These are phyloP conservation scores for Penicillium roqueforti DNA, from an alignment of 495 filamentous ascomycete genomes.

Conservation along the genomic window DNA sequence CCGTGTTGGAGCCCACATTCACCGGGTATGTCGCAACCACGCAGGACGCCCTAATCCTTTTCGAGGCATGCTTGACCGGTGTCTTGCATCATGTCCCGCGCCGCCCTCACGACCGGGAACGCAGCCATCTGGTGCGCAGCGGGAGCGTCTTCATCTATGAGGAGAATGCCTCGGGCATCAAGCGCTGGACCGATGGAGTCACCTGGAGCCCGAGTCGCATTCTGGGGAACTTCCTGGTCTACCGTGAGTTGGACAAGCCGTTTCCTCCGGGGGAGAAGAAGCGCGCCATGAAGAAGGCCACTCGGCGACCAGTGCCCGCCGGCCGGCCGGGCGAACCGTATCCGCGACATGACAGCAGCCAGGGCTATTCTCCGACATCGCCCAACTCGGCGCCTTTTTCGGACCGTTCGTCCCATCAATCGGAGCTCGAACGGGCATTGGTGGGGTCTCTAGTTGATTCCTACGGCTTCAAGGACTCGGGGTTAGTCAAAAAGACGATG, in stretches of 20 bases:
- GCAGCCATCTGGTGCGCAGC: constrained; percentile 66
- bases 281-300: constrained; percentile 69
- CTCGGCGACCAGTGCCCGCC: constrained; percentile 37
- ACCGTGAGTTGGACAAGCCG: constrained; percentile 77
- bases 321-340: constrained; percentile 50
- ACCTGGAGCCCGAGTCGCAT: constrained; percentile 90
- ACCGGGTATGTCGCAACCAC: constrained; percentile 65
- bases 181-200: constrained; percentile 89
- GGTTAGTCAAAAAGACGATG: constrained; percentile 90
- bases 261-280: constrained; percentile 90
- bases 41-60: constrained; percentile 69
- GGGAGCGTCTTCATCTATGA: constrained; percentile 89
- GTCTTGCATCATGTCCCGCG: constrained; percentile 68
- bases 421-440: constrained; percentile 60
- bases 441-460: constrained; percentile 82
- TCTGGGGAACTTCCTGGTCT: constrained; percentile 82
- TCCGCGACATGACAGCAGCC: constrained; percentile 42
- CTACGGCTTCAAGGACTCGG: constrained; percentile 80
- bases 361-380: constrained; percentile 42
- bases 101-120: constrained; percentile 80
- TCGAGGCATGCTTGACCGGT: constrained; percentile 70
- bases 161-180: constrained; percentile 82
- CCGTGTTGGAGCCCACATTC: constrained; percentile 55
- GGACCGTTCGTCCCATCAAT: constrained; percentile 37
- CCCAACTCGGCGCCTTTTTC: constrained; percentile 33